These are phyloP conservation scores for Gremmenia infestans DNA, from an alignment of 2,329 filamentous ascomycete species.

Conservation along the genomic window DNA sequence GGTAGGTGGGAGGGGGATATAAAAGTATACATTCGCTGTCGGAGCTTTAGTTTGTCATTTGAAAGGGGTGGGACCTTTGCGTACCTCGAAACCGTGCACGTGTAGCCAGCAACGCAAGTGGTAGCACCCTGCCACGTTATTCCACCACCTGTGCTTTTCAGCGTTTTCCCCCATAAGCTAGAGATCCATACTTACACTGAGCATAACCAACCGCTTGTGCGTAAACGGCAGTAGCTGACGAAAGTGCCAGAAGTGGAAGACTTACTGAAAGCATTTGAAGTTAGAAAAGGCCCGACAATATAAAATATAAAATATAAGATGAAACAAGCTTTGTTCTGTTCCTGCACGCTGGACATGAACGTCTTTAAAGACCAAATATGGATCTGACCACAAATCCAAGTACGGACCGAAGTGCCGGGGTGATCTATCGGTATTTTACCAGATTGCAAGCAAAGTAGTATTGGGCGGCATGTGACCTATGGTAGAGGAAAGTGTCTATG, in stretches of 20 bases:
- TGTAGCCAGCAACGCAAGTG: conserved; percentile 24
- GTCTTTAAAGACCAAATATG: neutral
- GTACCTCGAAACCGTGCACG: conserved; percentile 27
- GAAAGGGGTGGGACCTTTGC: neutral
- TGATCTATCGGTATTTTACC: conserved; percentile 16
- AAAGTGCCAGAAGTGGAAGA: neutral
- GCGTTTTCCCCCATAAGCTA: neutral
- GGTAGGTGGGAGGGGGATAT: neutral
- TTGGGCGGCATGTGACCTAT: neutral
- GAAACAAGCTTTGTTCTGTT: conserved; percentile 3
- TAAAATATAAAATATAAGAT: neutral
- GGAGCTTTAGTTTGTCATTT: neutral
- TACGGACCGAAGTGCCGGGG: conserved; percentile 12
- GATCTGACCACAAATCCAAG: neutral
- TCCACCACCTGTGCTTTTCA: conserved; percentile 22
- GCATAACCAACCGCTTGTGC: conserved; percentile 22
- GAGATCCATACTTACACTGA: conserved; percentile 17
- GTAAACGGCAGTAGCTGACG: conserved; percentile 8
- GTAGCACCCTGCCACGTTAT: conserved; percentile 21
- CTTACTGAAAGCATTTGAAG: conserved; percentile 2
- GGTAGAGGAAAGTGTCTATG: neutral
- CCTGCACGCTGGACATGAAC: neutral
- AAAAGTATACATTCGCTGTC: conserved; percentile 11
- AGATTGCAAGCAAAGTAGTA: conserved; percentile 7
- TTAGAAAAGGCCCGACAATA: neutral